Conservation (phyloP, 75 land plant genomes). For the Azolla pinnata region DNA sequence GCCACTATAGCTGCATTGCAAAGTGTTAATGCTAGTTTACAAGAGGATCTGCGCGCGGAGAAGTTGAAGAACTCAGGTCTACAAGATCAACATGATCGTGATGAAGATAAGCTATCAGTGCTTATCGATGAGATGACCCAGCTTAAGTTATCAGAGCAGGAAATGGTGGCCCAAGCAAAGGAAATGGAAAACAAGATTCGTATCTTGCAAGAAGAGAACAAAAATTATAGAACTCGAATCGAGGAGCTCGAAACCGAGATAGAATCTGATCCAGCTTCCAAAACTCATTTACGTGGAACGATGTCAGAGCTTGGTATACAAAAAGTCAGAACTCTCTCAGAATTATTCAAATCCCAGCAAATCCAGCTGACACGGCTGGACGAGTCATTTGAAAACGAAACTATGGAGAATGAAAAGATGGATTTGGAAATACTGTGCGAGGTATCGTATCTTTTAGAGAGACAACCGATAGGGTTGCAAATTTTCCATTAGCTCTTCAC, state of each 20-base stretch:
- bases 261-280: not conserved
- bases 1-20: slow-evolving; percentile 1
- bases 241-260: slow-evolving; percentile 11
- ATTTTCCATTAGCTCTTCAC: too few relatives aligned
- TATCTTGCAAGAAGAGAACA: slow-evolving; percentile 22
- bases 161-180: slow-evolving; percentile 8
- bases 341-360: too few relatives aligned
- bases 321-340: too few relatives aligned
- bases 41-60: slow-evolving; percentile 7
- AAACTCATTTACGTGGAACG: slow-evolving; percentile 21
- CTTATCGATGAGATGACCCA: slow-evolving; percentile 9
- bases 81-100: slow-evolving; percentile 2
- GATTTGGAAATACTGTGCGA: too few relatives aligned
- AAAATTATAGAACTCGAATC: slow-evolving; percentile 8
- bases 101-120: slow-evolving; percentile 3
- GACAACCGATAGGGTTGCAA: too few relatives aligned
- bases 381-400: too few relatives aligned
- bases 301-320: not conserved
- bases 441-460: too few relatives aligned
- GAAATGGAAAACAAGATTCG: slow-evolving; percentile 17
- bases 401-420: too few relatives aligned
- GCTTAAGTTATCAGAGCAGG: slow-evolving; percentile 3
- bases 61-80: slow-evolving; percentile 1
- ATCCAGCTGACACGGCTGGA: too few relatives aligned
- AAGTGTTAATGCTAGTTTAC: slow-evolving; percentile 9